These are phyloP conservation scores for Penicillium sp. DNA, from an alignment of 2,329 filamentous ascomycete genomes.

Conservation along the genomic window DNA sequence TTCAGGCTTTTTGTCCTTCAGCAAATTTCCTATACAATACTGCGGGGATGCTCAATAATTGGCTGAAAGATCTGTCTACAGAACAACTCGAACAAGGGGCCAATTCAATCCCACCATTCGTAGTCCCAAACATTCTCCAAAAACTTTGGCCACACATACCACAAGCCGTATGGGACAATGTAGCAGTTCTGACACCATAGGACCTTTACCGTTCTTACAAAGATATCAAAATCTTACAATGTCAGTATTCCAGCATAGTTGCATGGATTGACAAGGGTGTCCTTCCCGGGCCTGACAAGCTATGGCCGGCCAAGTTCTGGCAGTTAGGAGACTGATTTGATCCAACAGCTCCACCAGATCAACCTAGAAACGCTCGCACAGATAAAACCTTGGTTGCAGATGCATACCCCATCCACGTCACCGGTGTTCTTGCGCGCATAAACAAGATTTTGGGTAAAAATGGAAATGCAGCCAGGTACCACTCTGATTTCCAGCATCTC, in stretches of 20 bases:
- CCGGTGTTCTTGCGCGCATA: constrained; percentile 26
- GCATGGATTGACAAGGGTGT: constrained; percentile 35
- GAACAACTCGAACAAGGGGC: constrained; percentile 25
- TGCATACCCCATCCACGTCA: constrained; percentile 36
- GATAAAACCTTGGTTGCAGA: constrained; percentile 34
- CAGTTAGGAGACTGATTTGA: constrained; percentile 43
- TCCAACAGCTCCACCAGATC: constrained; percentile 32
- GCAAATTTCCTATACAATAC: constrained; percentile 45
- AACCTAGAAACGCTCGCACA: constrained; percentile 30
- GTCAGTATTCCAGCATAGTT: constrained; percentile 34
- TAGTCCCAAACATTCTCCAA: constrained; percentile 23
- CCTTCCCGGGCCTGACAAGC: constrained; percentile 26
- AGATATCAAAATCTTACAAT: constrained; percentile 31
- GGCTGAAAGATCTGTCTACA: constrained; percentile 46
- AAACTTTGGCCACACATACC: constrained; percentile 12
- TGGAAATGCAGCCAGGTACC: constrained; percentile 9
- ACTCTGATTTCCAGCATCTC: constrained; percentile 17
- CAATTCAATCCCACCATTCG: constrained; percentile 22
- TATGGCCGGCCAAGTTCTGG: constrained; percentile 32
- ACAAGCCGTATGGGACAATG: constrained; percentile 41
- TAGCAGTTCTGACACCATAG: constrained; percentile 34
- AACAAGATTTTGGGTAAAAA: constrained; percentile 17
- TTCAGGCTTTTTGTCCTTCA: constrained; percentile 49
- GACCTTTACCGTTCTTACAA: constrained; percentile 31
- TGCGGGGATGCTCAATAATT: constrained; percentile 47